Conservation (phyloP, 2,329 filamentous ascomycete species). For the Beauveria varroae region DNA sequence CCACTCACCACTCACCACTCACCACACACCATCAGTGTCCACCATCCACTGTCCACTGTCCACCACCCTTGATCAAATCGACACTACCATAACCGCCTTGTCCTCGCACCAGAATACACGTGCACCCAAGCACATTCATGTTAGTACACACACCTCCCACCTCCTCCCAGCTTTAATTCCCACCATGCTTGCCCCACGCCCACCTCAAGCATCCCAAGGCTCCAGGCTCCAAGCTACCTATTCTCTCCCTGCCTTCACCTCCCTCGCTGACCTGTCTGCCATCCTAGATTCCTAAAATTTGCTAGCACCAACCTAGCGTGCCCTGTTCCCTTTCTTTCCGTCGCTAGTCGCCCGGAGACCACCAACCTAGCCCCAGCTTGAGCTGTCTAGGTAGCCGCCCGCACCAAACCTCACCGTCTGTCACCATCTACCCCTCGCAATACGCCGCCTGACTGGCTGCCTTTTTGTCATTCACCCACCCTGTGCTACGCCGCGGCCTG, state of each 20-base stretch:
- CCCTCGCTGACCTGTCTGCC: background rate
- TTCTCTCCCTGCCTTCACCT: conserved; percentile 1
- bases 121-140: background rate
- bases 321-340: background rate
- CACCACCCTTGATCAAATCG: background rate
- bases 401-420: conserved; percentile 4
- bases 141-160: background rate
- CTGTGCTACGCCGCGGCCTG: conserved; percentile 7
- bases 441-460: conserved; percentile 8
- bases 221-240: background rate
- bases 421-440: conserved; percentile 3
- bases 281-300: background rate
- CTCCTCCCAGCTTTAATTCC: background rate
- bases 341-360: background rate
- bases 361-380: background rate
- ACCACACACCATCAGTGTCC: background rate
- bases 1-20: background rate
- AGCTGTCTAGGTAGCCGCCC: background rate
- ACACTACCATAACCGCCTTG: background rate
- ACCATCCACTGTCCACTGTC: background rate
- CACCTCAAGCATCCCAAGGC: too few species aligned
- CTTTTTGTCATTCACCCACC: conserved; percentile 7
- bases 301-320: background rate
- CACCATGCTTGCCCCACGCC: background rate
- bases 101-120: background rate